Conservation (phyloP, 2,329 filamentous ascomycete genomes). For the Microcera coccophila region DNA sequence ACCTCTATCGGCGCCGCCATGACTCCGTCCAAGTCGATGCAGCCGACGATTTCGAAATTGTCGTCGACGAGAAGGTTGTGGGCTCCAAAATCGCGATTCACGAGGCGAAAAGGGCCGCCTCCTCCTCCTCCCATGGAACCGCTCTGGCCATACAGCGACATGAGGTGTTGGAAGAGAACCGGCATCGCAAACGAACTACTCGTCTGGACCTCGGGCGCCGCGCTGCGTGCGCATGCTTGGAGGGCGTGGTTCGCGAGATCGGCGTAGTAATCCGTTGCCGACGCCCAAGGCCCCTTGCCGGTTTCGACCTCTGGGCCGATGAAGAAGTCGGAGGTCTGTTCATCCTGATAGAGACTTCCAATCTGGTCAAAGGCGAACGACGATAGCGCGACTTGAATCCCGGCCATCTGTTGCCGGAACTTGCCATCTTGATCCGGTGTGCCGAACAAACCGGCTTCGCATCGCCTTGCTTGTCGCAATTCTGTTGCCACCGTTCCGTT, state of each 20-base stretch:
- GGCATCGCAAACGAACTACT: slow-evolving; percentile 2
- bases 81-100: no score
- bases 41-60: background rate
- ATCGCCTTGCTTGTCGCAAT: background rate
- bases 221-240: background rate
- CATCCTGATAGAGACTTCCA: slow-evolving; percentile 3
- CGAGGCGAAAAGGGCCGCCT: slow-evolving; percentile 5
- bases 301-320: slow-evolving; percentile 3
- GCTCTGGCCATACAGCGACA: background rate
- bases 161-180: slow-evolving; percentile 1
- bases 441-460: background rate
- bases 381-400: slow-evolving; percentile 1
- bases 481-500: no score
- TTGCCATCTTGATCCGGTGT: slow-evolving; percentile 3
- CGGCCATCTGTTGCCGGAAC: slow-evolving; percentile 4
- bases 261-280: slow-evolving; percentile 1
- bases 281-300: slow-evolving; percentile 2
- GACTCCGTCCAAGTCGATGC: background rate
- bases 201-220: background rate
- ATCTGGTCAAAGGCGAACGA: slow-evolving; percentile 5
- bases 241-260: background rate
- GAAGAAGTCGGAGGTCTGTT: background rate
- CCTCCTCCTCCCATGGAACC: background rate
- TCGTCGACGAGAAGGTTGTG: slow-evolving; percentile 5
- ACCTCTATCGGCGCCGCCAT: background rate